Conservation (phyloP, 176 grass and related monocot species). For the Oryza meyeriana region DNA sequence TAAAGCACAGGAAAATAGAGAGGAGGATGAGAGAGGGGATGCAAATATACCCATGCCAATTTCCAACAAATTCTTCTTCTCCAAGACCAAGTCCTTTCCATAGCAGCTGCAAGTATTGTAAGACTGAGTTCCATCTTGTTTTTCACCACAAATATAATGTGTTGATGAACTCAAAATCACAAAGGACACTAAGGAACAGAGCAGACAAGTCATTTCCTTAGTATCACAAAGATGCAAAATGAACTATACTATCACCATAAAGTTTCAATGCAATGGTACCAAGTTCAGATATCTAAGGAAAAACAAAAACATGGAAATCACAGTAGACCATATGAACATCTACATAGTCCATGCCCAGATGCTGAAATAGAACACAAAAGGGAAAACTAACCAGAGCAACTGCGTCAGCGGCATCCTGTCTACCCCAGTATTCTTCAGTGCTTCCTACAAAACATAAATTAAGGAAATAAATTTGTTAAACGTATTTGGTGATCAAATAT, state of each 20-base stretch:
- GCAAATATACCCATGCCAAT: conserved; percentile 42
- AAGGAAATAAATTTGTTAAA: neutral
- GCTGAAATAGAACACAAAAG: neutral
- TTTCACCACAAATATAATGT: neutral
- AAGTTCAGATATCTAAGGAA: neutral
- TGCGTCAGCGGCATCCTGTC: neutral
- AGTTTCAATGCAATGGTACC: neutral
- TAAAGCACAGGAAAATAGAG: neutral
- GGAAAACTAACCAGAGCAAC: neutral
- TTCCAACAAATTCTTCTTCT: conserved; percentile 40
- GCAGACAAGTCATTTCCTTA: neutral
- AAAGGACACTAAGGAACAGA: neutral
- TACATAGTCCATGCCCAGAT: neutral
- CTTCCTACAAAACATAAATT: neutral
- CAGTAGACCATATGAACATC: neutral
- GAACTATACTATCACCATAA: neutral
- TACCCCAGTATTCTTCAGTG: neutral
- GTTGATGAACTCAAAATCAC: neutral
- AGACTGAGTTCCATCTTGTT: neutral
- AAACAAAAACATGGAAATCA: neutral
- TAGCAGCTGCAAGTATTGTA: conserved; percentile 38
- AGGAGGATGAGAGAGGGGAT: neutral
- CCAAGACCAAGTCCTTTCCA: conserved; percentile 58
- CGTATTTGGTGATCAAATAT: neutral
- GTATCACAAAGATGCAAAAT: neutral